phyloP scores from a whole-genome alignment of 176 grass and related monocot genomes.

The Neostapfia colusana region DNA sequence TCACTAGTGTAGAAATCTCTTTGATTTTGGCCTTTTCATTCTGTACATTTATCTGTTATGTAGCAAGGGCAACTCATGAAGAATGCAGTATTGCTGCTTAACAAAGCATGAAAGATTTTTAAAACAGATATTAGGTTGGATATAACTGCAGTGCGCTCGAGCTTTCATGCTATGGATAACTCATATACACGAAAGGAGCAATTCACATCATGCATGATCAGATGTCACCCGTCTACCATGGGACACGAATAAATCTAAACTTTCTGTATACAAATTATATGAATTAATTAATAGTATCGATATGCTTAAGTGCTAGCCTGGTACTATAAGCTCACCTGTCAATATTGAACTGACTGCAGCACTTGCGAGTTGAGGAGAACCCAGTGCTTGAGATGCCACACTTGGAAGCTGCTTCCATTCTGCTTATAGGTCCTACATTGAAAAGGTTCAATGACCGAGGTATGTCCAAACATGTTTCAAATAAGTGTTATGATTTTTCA shows the following conservation, averaged over 20 bases:
- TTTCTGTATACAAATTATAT: constrained; percentile 23
- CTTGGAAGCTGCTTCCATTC: constrained; percentile 71
- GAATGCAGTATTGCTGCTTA: constrained; percentile 4
- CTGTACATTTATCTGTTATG: not conserved
- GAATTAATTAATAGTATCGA: not conserved
- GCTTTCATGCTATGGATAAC: not conserved
- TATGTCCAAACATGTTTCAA: constrained; percentile 37
- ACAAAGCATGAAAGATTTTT: not conserved
- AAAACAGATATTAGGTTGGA: not conserved
- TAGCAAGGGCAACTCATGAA: constrained; percentile 10
- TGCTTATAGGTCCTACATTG: constrained; percentile 85
- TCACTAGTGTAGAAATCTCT: not conserved
- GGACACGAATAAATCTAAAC: constrained; percentile 28
- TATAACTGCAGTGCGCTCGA: not conserved
- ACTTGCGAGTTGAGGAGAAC: constrained; percentile 91
- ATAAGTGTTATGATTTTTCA: not conserved
- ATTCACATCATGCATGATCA: constrained; percentile 26
- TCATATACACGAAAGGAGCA: constrained; percentile 17
- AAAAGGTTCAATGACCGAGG: constrained; percentile 94
- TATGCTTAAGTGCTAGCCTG: constrained; percentile 1
- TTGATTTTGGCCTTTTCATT: constrained; percentile 15
- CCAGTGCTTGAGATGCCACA: constrained; percentile 84
- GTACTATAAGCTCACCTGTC: constrained; percentile 22
- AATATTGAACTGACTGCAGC: constrained; percentile 56
- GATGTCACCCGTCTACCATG: not conserved